phyloP scores from a whole-genome alignment of 129 eudicot genomes.

The Mikania micrantha region DNA sequence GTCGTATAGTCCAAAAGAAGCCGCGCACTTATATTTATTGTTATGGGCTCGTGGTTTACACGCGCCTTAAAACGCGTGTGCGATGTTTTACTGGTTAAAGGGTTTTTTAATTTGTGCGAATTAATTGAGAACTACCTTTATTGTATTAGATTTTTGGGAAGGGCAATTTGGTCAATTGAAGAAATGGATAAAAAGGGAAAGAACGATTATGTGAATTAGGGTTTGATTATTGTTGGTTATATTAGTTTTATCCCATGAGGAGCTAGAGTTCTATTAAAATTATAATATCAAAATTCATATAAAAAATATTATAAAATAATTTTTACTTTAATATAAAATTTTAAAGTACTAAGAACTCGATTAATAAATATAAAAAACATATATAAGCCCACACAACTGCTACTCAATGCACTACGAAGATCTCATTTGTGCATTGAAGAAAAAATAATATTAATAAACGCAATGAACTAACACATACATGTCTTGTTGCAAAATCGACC shows the following conservation, averaged over 20 bases:
- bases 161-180: constrained; percentile 18
- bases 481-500: too few relatives aligned
- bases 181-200: constrained; percentile 11
- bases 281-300: neutral
- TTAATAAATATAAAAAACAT: too few relatives aligned
- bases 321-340: too few relatives aligned
- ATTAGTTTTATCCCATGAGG: too few relatives aligned
- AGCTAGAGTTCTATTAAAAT: neutral
- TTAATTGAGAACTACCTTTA: constrained; percentile 10
- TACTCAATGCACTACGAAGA: too few relatives aligned
- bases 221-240: too few relatives aligned
- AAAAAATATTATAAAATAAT: too few relatives aligned
- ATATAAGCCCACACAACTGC: too few relatives aligned
- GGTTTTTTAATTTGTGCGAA: neutral
- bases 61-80: neutral
- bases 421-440: too few relatives aligned
- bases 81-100: neutral
- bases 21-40: constrained; percentile 10
- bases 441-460: too few relatives aligned
- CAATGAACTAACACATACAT: too few relatives aligned
- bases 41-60: neutral
- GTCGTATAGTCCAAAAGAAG: constrained; percentile 24
- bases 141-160: constrained; percentile 3
- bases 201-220: constrained; percentile 20
- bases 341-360: too few relatives aligned